Base-by-base conservation (phyloP, 257 asterid species). In the Capsicum baccatum region DNA sequence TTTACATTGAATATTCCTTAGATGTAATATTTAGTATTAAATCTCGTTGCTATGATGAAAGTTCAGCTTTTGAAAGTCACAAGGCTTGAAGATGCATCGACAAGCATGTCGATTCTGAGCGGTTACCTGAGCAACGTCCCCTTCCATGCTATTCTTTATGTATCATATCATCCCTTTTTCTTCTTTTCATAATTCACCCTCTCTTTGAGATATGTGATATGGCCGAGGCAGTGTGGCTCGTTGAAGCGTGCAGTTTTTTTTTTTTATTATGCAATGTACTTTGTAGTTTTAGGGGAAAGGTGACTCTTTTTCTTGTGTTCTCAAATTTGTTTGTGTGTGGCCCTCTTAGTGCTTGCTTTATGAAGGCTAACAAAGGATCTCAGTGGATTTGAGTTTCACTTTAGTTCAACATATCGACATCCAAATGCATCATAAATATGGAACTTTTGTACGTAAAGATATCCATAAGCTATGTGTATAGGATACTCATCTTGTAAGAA, bases 121-220 rank as follows among this genome's bases (percentile, higher is more conserved):
- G 88, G 88, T 87, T 87, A 87, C 55, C 89, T 79, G 85, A 87
- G 89, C 89, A 85, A 48, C 83, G 78, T 70, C 42, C 13, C 42
- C 6, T 80, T 67, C 35, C 82, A 14, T 54, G 50, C 50, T 55
- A 54, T 54, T 78, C 48, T 78, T 78, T 2, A 52, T 26, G 26
- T 78, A 14, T 6, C 64, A 78, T 26, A 78, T 21, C 0, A 15
- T 33, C 15, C 62, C 8, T 50, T 6, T 11, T 15, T 48, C 44
- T 15, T 19, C 5, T 15, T 42, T 10, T 26, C 66, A 48, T 37
- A 76, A 17, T 37, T 52, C 21, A 11, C 64, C 44, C 21, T 39
- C 47, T 60, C 17, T n/a, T 10, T 50, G 83, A 60, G 62, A n/a
- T 50, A 3, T 79, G 12, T 71, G 62, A 35, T 50, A 9, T 79